These are phyloP conservation scores for Carex myosuroides DNA, from an alignment of 176 grass and related monocot species.

Conservation along the genomic window DNA sequence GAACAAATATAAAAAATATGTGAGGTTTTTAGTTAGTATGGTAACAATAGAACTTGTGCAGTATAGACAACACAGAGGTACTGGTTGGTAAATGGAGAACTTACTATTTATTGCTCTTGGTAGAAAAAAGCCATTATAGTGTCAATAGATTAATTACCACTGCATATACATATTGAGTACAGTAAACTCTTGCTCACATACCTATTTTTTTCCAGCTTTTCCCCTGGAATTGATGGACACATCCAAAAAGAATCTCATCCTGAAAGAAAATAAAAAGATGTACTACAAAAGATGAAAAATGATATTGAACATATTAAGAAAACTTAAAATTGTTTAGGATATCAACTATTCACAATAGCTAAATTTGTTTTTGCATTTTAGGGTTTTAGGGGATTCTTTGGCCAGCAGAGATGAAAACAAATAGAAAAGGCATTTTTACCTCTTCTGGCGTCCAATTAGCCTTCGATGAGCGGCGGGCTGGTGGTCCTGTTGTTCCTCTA, in stretches of 20 bases:
- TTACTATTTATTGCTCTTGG: not conserved
- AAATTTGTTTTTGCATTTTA: not conserved
- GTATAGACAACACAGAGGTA: not conserved
- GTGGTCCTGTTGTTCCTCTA: conserved; percentile 89
- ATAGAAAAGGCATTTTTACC: conserved; percentile 34
- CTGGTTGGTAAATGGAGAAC: not conserved
- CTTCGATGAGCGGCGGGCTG: conserved; percentile 76
- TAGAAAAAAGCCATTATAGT: not conserved
- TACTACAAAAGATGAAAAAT: conserved; percentile 6
- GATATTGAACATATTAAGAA: not conserved
- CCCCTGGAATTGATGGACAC: conserved; percentile 73
- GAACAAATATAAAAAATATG: not conserved
- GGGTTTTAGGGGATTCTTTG: not conserved
- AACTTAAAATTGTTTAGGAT: not conserved
- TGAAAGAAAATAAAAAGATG: conserved; percentile 37
- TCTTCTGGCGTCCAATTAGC: conserved; percentile 92
- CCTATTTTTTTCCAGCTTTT: conserved; percentile 99
- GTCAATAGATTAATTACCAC: not conserved
- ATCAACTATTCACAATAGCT: not conserved
- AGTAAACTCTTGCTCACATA: conserved; percentile 16
- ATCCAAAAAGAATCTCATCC: conserved; percentile 66
- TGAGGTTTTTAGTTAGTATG: not conserved
- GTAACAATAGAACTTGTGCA: not conserved
- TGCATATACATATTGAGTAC: not conserved
- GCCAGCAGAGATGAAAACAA: not conserved